Conservation (phyloP, 2,329 filamentous ascomycete species). For the Aspergillus nomiae region DNA sequence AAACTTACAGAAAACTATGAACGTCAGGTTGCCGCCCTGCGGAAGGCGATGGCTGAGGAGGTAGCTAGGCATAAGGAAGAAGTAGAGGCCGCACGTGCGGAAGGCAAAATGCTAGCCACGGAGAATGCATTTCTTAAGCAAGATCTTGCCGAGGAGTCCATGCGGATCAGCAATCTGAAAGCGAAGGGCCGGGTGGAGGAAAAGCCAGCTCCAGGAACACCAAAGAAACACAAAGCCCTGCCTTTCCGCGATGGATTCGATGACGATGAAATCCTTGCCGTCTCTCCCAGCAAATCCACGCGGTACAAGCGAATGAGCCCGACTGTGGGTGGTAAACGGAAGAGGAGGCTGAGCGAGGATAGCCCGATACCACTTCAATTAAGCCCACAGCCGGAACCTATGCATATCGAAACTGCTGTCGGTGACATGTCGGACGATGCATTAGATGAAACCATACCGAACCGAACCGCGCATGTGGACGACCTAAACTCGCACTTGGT, state of each 20-base stretch:
- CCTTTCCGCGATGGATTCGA: constrained; percentile 65
- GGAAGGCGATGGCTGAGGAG: constrained; percentile 57
- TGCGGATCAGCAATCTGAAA: constrained; percentile 47
- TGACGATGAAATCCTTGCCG: constrained; percentile 59
- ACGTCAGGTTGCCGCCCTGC: constrained; percentile 53
- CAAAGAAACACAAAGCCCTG: constrained; percentile 51
- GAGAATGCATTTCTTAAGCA: constrained; percentile 63
- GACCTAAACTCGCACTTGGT: constrained; percentile 45
- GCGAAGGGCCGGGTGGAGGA: constrained; percentile 39
- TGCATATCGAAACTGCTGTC: constrained; percentile 28
- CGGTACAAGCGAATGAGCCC: constrained; percentile 57
- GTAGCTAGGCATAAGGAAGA: constrained; percentile 56
- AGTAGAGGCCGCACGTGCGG: constrained; percentile 55
- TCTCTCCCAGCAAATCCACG: constrained; percentile 57
- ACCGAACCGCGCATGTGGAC: constrained; percentile 27
- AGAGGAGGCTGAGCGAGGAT: constrained; percentile 53
- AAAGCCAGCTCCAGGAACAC: constrained; percentile 49
- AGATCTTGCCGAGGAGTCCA: constrained; percentile 59
- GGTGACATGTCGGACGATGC: constrained; percentile 25
- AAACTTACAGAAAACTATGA: constrained; percentile 57
- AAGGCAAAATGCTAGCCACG: constrained; percentile 59
- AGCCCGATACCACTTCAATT: constrained; percentile 55
- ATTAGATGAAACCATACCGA: constrained; percentile 20
- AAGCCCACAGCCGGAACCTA: constrained; percentile 31
- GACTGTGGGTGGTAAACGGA: constrained; percentile 59